Base-by-base conservation (phyloP, 345 rosid species). In the Chamaenerion angustifolium region DNA sequence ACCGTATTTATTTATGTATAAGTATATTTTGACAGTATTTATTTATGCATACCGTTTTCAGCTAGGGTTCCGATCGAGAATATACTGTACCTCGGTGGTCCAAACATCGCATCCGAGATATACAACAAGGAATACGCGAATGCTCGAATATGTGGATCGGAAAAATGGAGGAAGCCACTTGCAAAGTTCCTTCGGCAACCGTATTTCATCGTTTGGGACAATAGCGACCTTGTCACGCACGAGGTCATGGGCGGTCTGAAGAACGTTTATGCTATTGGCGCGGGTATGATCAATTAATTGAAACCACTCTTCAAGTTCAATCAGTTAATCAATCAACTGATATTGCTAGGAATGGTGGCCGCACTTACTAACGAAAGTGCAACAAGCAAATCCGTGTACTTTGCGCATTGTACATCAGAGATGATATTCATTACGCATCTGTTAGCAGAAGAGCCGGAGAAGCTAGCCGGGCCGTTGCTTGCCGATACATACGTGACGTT, bases 231-330 rank as follows among this genome's bases (percentile, higher is more conserved):
- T 17, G 72, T 83, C 42, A 83, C 94, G 52, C 94, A 83, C 59
- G 94, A 83, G 68, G 79, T 83, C 54, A 80, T 83, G 94, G 94
- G 94, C 43, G 94, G 94, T 43, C 62, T 83, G 64, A 83, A 83
- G 76, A 83, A 83, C 61, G 94, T 83, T 55, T 83, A 83, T 54
- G 94, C 94, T 68, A 83, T 83, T 35, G 94, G 94, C 60, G 94
- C 94, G 23, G 94, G 94, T 83, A 59, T 5, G 27, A 23, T 5
- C 2, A 23, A 23, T 23, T 23, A 23, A 23, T 23, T 23, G 3
- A 23, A 23, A 23, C 27, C 27, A 23, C 27, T 23, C 27, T 23
- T 23, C 27, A 23, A 23, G 27, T 5, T 23, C 5, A 23, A 23
- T 23, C n/a, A n/a, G n/a, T n/a, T n/a, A 8, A 31, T 31, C 8